phyloP scores from a whole-genome alignment of 78 protist species.

The Anaeramoeba flamelloides region DNA sequence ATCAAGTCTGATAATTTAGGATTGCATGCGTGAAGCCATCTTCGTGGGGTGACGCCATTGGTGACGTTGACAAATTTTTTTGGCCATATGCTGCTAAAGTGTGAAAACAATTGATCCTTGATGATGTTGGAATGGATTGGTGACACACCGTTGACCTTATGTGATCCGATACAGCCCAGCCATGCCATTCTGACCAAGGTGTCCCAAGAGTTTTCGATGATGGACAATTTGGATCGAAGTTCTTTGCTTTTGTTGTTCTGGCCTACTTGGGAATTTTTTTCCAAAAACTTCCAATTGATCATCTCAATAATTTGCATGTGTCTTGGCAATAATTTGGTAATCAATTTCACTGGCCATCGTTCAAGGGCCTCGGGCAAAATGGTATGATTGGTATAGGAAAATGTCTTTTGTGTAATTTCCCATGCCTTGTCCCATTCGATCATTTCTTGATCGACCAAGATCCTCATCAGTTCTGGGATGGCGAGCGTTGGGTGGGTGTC shows the following conservation, averaged over 20 bases:
- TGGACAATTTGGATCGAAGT: conserved; percentile 24
- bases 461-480: conserved; percentile 52
- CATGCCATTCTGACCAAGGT: conserved; percentile 75
- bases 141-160: conserved; percentile 84
- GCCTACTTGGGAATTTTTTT: conserved; percentile 8
- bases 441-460: conserved; percentile 61
- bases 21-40: conserved; percentile 78
- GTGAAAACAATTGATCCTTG: conserved; percentile 43
- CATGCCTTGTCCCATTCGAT: conserved; percentile 67
- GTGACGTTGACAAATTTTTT: conserved; percentile 73
- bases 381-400: conserved; percentile 90
- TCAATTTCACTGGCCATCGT: conserved; percentile 71
- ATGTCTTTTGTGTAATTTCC: conserved; percentile 34
- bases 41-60: conserved; percentile 89
- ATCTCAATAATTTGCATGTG: conserved; percentile 61
- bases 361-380: conserved; percentile 91
- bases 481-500: conserved; percentile 91
- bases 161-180: conserved; percentile 68
- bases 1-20: conserved; percentile 45
- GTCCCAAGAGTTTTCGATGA: conserved; percentile 19
- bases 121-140: conserved; percentile 72
- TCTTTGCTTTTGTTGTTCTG: conserved; percentile 72
- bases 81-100: conserved; percentile 55
- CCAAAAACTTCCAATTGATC: conserved; percentile 60
- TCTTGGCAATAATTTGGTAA: conserved; percentile 72